A percentile compares a stretch with the other conserved stretches of the same genome.
phyloP scores from a whole-genome alignment of 1,284 basidiomycete genomes.

The Leccinum fallax region DNA sequence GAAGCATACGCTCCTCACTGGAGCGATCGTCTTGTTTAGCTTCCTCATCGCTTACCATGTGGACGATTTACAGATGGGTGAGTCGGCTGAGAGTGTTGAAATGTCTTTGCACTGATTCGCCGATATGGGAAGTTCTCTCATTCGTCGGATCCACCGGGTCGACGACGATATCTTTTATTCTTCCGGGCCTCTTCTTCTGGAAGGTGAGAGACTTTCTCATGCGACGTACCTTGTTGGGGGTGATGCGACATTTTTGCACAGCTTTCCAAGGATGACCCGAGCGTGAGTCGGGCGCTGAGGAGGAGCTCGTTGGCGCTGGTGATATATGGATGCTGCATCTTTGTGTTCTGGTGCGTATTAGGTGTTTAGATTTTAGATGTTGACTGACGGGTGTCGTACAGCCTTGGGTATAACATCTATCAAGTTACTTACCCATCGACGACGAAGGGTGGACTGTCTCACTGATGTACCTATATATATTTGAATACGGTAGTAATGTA shows the following conservation, averaged over 20 bases:
- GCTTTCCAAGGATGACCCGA: slow-evolving; percentile 73
- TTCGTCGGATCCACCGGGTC: slow-evolving; percentile 98
- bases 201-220: slow-evolving; percentile 52
- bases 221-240: background rate
- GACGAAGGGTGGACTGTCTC: slow-evolving; percentile 11
- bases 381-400: slow-evolving; percentile 32
- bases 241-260: slow-evolving; percentile 38
- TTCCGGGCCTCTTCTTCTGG: slow-evolving; percentile 88
- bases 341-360: slow-evolving; percentile 80
- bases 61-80: slow-evolving; percentile 82
- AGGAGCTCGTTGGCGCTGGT: slow-evolving; percentile 68
- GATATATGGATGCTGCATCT: slow-evolving; percentile 79
- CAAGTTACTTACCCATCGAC: slow-evolving; percentile 45
- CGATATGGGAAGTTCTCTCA: slow-evolving; percentile 68
- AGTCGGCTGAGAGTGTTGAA: slow-evolving; percentile 32
- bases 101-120: slow-evolving; percentile 19
- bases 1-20: slow-evolving; percentile 79
- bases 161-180: slow-evolving; percentile 96
- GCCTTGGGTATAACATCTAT: slow-evolving; percentile 78
- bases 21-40: slow-evolving; percentile 68
- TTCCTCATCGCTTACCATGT: slow-evolving; percentile 85
- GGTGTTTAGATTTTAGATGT: background rate
- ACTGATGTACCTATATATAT: slow-evolving; percentile 13
- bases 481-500: slow-evolving; percentile 9
- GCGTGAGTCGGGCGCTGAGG: slow-evolving; percentile 57